Evolutionary conservation across 179 eudicot species (phyloP).

Genomic region (Sideroxylon spinosum): DNA sequence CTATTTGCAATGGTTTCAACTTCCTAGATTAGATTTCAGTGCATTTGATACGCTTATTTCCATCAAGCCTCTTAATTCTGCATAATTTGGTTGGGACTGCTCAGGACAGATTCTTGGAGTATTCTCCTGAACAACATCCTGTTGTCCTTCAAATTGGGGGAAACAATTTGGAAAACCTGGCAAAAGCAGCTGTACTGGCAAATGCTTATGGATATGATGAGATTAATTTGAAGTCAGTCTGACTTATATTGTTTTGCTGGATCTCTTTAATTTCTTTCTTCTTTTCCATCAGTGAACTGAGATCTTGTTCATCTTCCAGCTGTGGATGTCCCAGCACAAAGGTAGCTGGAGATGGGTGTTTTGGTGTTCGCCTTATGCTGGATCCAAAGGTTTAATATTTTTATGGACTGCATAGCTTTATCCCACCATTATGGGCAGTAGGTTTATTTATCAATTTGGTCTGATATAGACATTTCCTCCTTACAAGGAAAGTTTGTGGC

Average conservation of each 20-base stretch:
- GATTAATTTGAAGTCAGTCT: conserved; percentile 80
- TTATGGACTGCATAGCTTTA: not conserved
- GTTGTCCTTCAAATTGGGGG: conserved; percentile 96
- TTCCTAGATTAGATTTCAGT: not conserved
- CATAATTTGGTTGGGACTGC: conserved; percentile 18
- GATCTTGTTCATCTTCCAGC: conserved; percentile 32
- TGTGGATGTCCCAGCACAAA: conserved; percentile 98
- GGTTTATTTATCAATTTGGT: conserved; percentile 16
- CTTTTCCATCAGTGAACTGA: conserved; percentile 8
- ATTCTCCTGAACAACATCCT: conserved; percentile 85
- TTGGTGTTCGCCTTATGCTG: conserved; percentile 90
- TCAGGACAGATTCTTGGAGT: conserved; percentile 89
- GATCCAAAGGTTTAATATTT: conserved; percentile 71
- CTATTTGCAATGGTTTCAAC: not conserved
- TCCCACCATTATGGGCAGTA: not conserved
- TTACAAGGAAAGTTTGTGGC: conserved; percentile 91
- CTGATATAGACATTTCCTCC: conserved; percentile 31
- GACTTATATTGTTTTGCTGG: not conserved
- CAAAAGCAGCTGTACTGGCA: conserved; percentile 79
- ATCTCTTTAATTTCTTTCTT: conserved; percentile 7
- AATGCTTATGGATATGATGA: conserved; percentile 87
- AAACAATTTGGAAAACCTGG: conserved; percentile 77
- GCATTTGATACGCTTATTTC: not conserved
- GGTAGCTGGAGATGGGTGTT: conserved; percentile 97
- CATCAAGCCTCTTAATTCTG: conserved; percentile 7